Base-by-base conservation (phyloP, 306 rosid species). In the Citrullus amarus region DNA sequence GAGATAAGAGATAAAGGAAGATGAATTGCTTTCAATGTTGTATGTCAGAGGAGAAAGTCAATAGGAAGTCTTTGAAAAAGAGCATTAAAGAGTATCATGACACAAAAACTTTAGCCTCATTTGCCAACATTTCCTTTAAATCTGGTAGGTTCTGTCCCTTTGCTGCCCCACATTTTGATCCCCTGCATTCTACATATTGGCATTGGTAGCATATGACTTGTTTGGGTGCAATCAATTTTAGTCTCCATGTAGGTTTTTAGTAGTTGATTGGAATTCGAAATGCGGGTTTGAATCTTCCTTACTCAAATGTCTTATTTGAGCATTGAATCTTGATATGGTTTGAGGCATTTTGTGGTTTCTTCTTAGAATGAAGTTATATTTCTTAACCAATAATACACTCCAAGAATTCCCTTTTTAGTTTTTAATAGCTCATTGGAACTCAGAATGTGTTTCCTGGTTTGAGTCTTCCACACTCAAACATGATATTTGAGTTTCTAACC, bases 1-100 rank as follows among this genome's bases (percentile, higher is more conserved):
- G 41, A 44, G 30, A 44, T 1, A 5, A 17, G n/a, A 10, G 14
- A 10, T n/a, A n/a, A 54, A 63, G 65, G 82, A 92, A 78, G 80
- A 95, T 95, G 97, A 87, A 81, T 50, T 95, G 95, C 88, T 90
- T 92, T 80, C 53, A 86, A 18, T 95, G 93, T 80, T 91, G 95
- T 46, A 75, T 80, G 81, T 89, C 95, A 8, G 82, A 88, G 62
- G 85, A 85, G 61, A 85, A 78, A 78, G 38, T 22, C 79, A 80
- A 60, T 28, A 82, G 88, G 77, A 85, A 41, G 79, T 79, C 96
- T 9, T 81, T 86, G 77, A 84, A 81, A 84, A 89, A 86, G 82
- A 82, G 87, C 87, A 86, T 89, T 14, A 85, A 84, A 85, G 91
- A 86, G 62, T 87, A 84, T 63, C 82, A 79, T 65, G 87, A 86